These are phyloP conservation scores for Fremontodendron californicum DNA, from an alignment of 345 rosid genomes.

Conservation along the genomic window DNA sequence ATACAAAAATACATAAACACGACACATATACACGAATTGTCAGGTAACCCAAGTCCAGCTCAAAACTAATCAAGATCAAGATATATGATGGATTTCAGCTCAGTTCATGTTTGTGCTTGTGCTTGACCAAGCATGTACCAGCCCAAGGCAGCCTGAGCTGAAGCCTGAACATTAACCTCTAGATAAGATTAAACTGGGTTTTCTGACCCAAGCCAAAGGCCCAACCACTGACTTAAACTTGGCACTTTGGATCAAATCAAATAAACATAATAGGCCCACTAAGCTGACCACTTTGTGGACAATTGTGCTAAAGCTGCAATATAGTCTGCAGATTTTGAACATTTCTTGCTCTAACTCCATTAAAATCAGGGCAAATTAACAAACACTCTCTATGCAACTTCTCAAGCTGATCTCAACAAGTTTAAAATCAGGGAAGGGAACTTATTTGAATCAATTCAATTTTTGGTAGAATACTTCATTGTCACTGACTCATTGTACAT, in stretches of 20 bases:
- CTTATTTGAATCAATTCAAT: neutral
- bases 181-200: neutral
- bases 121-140: neutral
- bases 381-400: neutral
- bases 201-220: neutral
- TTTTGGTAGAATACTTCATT: neutral
- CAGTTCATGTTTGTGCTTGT: too few species aligned
- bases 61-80: neutral
- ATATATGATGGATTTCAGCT: neutral
- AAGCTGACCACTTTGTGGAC: neutral
- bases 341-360: conserved; percentile 3
- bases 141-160: neutral
- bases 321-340: conserved; percentile 1
- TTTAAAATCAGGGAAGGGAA: neutral
- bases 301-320: neutral
- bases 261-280: neutral
- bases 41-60: neutral
- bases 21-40: too few species aligned
- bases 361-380: neutral
- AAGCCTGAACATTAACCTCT: neutral
- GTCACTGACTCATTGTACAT: neutral
- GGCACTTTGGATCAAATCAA: neutral
- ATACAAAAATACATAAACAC: too few species aligned
- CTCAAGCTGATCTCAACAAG: neutral
- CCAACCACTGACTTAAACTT: neutral